These are phyloP conservation scores for Pleurotus djamor DNA, from an alignment of 768 basidiomycete species.

Conservation along the genomic window DNA sequence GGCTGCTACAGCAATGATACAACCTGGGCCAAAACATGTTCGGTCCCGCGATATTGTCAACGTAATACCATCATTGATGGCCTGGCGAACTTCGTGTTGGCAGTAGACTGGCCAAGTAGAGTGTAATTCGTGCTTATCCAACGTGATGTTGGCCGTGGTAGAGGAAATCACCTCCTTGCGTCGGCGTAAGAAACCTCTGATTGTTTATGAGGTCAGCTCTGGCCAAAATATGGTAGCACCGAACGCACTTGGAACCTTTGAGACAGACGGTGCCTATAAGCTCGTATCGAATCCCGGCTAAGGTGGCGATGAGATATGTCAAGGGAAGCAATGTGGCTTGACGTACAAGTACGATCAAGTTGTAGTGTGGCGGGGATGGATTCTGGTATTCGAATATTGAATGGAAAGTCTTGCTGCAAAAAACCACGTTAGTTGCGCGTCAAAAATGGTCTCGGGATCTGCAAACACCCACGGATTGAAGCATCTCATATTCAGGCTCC, in stretches of 20 bases:
- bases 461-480: constrained; percentile 58
- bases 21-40: constrained; percentile 86
- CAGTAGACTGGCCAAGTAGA: constrained; percentile 92
- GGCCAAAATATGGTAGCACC: background rate
- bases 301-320: background rate
- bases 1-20: constrained; percentile 71
- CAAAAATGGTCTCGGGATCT: too few relatives aligned
- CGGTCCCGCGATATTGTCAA: constrained; percentile 74
- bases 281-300: constrained; percentile 88
- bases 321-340: too few relatives aligned
- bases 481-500: constrained; percentile 39
- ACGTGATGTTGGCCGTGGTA: constrained; percentile 69
- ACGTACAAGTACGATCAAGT: constrained; percentile 47
- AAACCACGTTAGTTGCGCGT: background rate
- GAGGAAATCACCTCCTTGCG: constrained; percentile 69
- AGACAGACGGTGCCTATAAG: constrained; percentile 84
- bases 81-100: constrained; percentile 70
- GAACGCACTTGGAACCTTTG: constrained; percentile 76
- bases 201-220: constrained; percentile 1
- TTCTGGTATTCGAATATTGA: constrained; percentile 90
- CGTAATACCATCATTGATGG: constrained; percentile 64
- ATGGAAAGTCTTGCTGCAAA: constrained; percentile 80
- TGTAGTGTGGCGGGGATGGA: constrained; percentile 86
- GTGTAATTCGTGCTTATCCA: constrained; percentile 93
- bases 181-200: constrained; percentile 79